phyloP scores from a whole-genome alignment of 2,329 filamentous ascomycete genomes.

The Colletotrichum tropicale region DNA sequence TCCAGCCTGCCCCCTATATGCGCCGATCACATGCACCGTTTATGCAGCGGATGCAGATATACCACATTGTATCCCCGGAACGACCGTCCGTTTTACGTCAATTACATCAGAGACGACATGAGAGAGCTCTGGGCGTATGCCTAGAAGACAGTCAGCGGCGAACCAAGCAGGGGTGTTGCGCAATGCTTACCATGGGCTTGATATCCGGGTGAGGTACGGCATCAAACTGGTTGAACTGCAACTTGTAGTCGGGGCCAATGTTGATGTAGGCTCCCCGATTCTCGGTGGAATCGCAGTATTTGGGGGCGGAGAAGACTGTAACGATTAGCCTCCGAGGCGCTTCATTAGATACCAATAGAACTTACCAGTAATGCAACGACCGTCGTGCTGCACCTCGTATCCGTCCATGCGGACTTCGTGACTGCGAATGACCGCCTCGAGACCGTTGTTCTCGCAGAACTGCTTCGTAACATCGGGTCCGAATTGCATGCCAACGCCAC shows the following conservation, averaged over 20 bases:
- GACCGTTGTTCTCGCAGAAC: constrained; percentile 95
- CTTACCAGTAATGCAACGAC: constrained; percentile 89
- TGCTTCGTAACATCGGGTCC: constrained; percentile 94
- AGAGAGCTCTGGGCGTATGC: constrained; percentile 86
- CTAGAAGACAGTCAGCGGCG: constrained; percentile 45
- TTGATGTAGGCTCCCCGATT: constrained; percentile 99
- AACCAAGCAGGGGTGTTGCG: background rate
- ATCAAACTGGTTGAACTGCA: constrained; percentile 91
- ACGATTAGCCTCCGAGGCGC: constrained; percentile 27
- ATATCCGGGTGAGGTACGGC: constrained; percentile 96
- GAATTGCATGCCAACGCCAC: constrained; percentile 95
- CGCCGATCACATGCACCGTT: constrained; percentile 18
- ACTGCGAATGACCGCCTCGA: constrained; percentile 94
- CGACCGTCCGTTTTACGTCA: background rate
- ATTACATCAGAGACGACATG: constrained; percentile 75
- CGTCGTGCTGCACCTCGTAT: constrained; percentile 98
- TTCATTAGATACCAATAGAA: constrained; percentile 9
- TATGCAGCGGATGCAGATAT: constrained; percentile 21
- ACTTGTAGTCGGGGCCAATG: constrained; percentile 88
- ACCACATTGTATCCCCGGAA: background rate
- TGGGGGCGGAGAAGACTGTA: constrained; percentile 92
- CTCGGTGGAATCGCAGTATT: constrained; percentile 96
- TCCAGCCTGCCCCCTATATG: constrained; percentile 12
- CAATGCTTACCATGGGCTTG: constrained; percentile 76
- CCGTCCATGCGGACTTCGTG: constrained; percentile 99